phyloP scores from a whole-genome alignment of 495 filamentous ascomycete genomes.

The Aspergillus leporis region DNA sequence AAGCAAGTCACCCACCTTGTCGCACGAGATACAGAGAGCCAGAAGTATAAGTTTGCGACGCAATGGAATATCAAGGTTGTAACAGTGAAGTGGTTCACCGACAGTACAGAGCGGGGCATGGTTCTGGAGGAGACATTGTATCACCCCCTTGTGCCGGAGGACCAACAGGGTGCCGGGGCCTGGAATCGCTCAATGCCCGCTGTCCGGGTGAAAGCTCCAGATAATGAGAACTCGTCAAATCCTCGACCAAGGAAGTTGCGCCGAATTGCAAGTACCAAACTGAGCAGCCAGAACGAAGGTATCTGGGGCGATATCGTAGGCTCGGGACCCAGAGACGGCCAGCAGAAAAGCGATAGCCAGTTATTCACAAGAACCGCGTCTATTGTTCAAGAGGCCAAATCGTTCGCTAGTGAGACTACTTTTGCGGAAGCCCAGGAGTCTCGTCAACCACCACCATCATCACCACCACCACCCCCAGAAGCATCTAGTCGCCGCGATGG shows the following conservation, averaged over 20 bases:
- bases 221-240: slow-evolving; percentile 29
- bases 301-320: slow-evolving; percentile 89
- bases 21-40: slow-evolving; percentile 72
- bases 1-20: slow-evolving; percentile 82
- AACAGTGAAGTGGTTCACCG: slow-evolving; percentile 77
- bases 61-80: slow-evolving; percentile 79
- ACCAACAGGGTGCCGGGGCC: slow-evolving; percentile 75
- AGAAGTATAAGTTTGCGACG: slow-evolving; percentile 84
- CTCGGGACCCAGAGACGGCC: slow-evolving; percentile 35
- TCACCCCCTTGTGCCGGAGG: slow-evolving; percentile 65
- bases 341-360: slow-evolving; percentile 36
- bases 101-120: slow-evolving; percentile 91
- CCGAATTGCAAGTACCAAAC: slow-evolving; percentile 74
- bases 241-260: slow-evolving; percentile 65
- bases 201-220: slow-evolving; percentile 28
- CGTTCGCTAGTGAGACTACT: slow-evolving; percentile 44
- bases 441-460: slow-evolving; percentile 6
- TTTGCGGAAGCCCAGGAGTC: slow-evolving; percentile 30
- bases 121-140: slow-evolving; percentile 82
- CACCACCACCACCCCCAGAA: slow-evolving; percentile 8
- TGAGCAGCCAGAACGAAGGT: slow-evolving; percentile 74
- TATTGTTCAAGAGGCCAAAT: slow-evolving; percentile 38
- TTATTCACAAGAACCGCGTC: slow-evolving; percentile 17
- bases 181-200: slow-evolving; percentile 59
- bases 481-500: slow-evolving; percentile 23